Conservation (phyloP, 176 grass and related monocot genomes). For the Carex myosuroides region DNA sequence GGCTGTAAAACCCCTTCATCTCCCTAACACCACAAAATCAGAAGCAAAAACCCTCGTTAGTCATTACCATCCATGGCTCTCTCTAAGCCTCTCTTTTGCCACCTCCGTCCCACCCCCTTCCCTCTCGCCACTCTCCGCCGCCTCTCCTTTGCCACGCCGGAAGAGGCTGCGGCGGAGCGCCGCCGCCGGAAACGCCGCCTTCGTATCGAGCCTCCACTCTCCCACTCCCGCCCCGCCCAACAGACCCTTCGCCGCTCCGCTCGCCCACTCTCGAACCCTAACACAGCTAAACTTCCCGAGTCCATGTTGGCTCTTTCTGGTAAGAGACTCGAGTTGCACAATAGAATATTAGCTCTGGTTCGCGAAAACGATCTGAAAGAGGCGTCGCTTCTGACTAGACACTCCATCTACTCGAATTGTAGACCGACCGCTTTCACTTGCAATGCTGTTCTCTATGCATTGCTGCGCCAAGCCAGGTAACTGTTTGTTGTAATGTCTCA, state of each 20-base stretch:
- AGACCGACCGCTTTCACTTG: conserved; percentile 80
- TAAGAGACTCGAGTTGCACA: conserved; percentile 74
- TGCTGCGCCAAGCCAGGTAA: conserved; percentile 66
- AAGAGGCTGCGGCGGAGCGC: conserved; percentile 41
- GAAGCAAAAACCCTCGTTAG: background rate
- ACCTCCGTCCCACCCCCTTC: conserved; percentile 29
- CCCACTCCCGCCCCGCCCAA: conserved; percentile 31
- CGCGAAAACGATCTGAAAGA: conserved; percentile 87
- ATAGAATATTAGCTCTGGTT: conserved; percentile 67
- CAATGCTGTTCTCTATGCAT: conserved; percentile 73
- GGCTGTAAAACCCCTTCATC: background rate
- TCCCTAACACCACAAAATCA: background rate
- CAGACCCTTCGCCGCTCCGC: conserved; percentile 31
- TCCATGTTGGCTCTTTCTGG: conserved; percentile 60
- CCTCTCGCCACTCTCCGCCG: conserved; percentile 17
- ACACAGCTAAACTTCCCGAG: conserved; percentile 76
- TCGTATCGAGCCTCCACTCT: conserved; percentile 42
- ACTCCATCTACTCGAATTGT: conserved; percentile 99
- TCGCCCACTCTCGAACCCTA: conserved; percentile 46
- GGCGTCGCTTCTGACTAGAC: conserved; percentile 75
- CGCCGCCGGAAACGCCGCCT: conserved; percentile 59
- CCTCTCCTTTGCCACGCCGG: conserved; percentile 16
- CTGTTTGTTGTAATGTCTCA: conserved; percentile 8
- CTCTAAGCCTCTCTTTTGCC: conserved; percentile 37
- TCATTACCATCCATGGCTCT: conserved; percentile 23